Evolutionary conservation across 768 basidiomycete species (phyloP).

Genomic region (Boletus patriciae): DNA sequence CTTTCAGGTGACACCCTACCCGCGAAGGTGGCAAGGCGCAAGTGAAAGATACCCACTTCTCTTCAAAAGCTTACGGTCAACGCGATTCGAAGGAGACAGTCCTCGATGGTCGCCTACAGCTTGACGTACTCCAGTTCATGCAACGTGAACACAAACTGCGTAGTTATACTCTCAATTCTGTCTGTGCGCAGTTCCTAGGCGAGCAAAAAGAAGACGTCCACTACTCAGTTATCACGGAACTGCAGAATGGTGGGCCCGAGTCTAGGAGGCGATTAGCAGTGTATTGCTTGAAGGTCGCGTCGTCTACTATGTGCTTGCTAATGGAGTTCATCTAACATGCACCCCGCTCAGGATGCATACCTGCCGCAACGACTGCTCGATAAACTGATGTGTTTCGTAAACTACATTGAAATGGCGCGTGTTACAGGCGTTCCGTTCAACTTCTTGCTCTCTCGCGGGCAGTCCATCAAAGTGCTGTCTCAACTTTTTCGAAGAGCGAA

Average conservation of each 20-base stretch:
- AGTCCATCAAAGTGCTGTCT: slow-evolving; percentile 98
- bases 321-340: slow-evolving; percentile 1
- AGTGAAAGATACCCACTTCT: slow-evolving; percentile 94
- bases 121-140: slow-evolving; percentile 97
- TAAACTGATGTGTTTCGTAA: slow-evolving; percentile 99
- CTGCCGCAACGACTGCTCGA: slow-evolving; percentile 94
- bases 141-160: slow-evolving; percentile 97
- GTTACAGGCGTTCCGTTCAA: slow-evolving; percentile 99
- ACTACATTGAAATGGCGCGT: slow-evolving; percentile 98
- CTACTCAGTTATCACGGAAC: slow-evolving; percentile 95
- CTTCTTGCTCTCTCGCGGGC: slow-evolving; percentile 87
- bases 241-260: slow-evolving; percentile 96
- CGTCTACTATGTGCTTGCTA: background rate
- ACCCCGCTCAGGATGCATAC: slow-evolving; percentile 79
- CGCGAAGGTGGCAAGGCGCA: slow-evolving; percentile 68
- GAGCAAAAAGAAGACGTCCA: slow-evolving; percentile 99
- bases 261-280: slow-evolving; percentile 91
- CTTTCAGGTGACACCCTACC: slow-evolving; percentile 5
- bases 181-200: slow-evolving; percentile 95
- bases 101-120: slow-evolving; percentile 89
- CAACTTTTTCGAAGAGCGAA: slow-evolving; percentile 94
- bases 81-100: slow-evolving; percentile 93
- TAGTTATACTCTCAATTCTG: slow-evolving; percentile 96
- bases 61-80: slow-evolving; percentile 95
- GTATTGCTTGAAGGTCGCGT: slow-evolving; percentile 88